phyloP scores from a whole-genome alignment of 1,139 yeast genomes.

The Kurtzmaniella quercitrusa region DNA sequence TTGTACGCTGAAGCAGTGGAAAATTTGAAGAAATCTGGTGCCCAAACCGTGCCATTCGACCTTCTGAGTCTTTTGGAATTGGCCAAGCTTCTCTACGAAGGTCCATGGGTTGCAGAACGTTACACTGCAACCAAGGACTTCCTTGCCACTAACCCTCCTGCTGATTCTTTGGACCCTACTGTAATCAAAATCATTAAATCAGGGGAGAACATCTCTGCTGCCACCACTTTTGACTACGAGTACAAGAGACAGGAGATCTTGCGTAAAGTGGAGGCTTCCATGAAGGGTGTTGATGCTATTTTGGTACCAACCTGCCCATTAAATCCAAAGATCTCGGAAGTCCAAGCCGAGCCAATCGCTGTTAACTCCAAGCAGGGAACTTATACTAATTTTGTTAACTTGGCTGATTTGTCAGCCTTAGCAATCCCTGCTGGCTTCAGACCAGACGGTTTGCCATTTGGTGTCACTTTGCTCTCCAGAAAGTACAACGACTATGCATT shows the following conservation, averaged over 20 bases:
- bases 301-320: slow-evolving; percentile 93
- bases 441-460: slow-evolving; percentile 82
- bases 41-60: slow-evolving; percentile 49
- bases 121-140: slow-evolving; percentile 78
- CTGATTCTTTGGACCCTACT: slow-evolving; percentile 70
- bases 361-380: slow-evolving; percentile 91
- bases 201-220: slow-evolving; percentile 76
- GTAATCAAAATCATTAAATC: slow-evolving; percentile 72
- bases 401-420: slow-evolving; percentile 89
- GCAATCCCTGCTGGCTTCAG: slow-evolving; percentile 89
- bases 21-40: slow-evolving; percentile 49
- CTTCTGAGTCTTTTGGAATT: slow-evolving; percentile 72
- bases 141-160: slow-evolving; percentile 70
- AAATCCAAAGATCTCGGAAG: slow-evolving; percentile 73
- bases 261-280: slow-evolving; percentile 54
- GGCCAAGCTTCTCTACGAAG: slow-evolving; percentile 90
- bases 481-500: slow-evolving; percentile 88
- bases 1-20: slow-evolving; percentile 61
- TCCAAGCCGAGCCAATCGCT: slow-evolving; percentile 71
- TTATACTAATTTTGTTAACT: slow-evolving; percentile 92
- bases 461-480: slow-evolving; percentile 77
- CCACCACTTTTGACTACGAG: slow-evolving; percentile 78
- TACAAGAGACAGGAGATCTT: slow-evolving; percentile 76
- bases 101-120: slow-evolving; percentile 98
- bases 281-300: slow-evolving; percentile 64